These are phyloP conservation scores for Nitzschia sp. DNA, from an alignment of 108 stramenopile species.

Conservation along the genomic window DNA sequence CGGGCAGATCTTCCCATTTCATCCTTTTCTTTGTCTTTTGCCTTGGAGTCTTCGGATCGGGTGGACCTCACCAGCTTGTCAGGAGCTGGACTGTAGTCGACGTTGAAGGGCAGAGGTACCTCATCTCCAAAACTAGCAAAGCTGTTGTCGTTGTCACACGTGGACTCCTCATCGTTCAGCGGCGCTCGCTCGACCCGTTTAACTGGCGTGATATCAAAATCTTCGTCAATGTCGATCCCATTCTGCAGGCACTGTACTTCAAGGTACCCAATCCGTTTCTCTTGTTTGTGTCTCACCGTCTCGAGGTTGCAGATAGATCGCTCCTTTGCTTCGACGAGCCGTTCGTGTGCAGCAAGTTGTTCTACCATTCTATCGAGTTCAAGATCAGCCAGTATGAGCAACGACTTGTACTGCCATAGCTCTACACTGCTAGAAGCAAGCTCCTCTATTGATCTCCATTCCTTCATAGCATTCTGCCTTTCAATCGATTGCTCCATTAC, in stretches of 20 bases:
- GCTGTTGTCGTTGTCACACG: neutral
- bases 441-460: neutral
- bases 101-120: neutral
- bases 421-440: neutral
- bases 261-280: slow-evolving; percentile 9
- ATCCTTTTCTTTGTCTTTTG: neutral
- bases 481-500: neutral
- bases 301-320: slow-evolving; percentile 6
- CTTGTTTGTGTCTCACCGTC: neutral
- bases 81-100: neutral
- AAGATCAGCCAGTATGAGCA: neutral
- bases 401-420: neutral
- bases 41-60: neutral
- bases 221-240: neutral
- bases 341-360: neutral
- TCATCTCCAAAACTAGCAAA: slow-evolving; percentile 2
- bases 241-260: slow-evolving; percentile 9
- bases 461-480: neutral
- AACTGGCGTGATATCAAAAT: neutral
- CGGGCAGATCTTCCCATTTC: neutral
- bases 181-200: neutral
- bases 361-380: neutral
- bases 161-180: neutral
- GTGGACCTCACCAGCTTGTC: neutral
- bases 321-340: neutral